Evolutionary conservation across 2,329 filamentous ascomycete species (phyloP).

Genomic region (Ambrosiella beaveri): DNA sequence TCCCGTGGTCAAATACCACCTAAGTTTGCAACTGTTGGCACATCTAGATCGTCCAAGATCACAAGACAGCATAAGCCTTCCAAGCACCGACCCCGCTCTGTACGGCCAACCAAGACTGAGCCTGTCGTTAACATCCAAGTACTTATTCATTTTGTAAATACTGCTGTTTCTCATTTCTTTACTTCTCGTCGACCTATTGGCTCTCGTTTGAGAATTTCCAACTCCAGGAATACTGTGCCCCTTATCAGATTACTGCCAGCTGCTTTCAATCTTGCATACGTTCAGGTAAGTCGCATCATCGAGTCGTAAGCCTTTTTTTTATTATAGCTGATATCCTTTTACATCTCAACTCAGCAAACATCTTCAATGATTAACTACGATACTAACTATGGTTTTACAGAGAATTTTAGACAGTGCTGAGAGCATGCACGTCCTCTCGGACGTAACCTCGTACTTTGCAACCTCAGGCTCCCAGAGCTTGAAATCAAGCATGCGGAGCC

Average conservation of each 20-base stretch:
- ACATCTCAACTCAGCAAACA: too few relatives aligned
- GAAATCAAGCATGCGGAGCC: conserved; percentile 4
- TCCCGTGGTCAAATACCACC: conserved; percentile 8
- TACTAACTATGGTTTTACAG: conserved; percentile 3
- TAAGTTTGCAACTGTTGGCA: background rate
- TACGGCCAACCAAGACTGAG: background rate
- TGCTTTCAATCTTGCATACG: conserved; percentile 10
- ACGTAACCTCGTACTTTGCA: conserved; percentile 12
- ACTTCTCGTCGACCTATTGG: background rate
- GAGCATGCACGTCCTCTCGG: conserved; percentile 11
- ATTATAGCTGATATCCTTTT: too few relatives aligned
- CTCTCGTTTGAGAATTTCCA: conserved; percentile 14
- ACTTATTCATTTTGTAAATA: conserved; percentile 3
- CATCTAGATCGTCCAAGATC: background rate
- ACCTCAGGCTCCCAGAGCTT: conserved; percentile 10
- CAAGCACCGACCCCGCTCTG: background rate
- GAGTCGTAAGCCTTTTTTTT: background rate
- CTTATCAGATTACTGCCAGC: conserved; percentile 10
- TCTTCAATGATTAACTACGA: background rate
- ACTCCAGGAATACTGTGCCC: conserved; percentile 2
- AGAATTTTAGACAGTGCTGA: conserved; percentile 4
- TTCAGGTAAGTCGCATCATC: background rate
- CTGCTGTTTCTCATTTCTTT: conserved; percentile 3
- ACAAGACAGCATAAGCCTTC: background rate
- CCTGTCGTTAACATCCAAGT: background rate